Percentiles rank a stretch among this genome's conserved stretches.
These are phyloP conservation scores for Globisporangium recalcitrans DNA, from an alignment of 352 stramenopile species.

Conservation along the genomic window DNA sequence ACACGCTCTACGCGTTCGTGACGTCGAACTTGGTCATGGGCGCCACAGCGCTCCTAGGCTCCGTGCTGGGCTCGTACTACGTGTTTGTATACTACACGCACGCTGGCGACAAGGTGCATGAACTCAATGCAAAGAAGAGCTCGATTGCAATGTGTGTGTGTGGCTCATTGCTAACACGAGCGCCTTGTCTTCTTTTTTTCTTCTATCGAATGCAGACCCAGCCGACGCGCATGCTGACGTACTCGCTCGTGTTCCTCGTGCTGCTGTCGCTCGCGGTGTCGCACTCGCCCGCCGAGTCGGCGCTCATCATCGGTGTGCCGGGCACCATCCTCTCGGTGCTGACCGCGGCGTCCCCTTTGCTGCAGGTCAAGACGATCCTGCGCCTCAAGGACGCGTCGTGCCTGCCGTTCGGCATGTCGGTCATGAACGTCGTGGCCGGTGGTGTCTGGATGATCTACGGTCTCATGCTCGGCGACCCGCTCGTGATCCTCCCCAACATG, in stretches of 20 bases:
- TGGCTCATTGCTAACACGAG: neutral
- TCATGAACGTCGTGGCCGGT: constrained; percentile 71
- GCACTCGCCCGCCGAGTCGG: constrained; percentile 39
- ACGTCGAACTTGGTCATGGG: constrained; percentile 59
- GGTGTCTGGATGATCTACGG: constrained; percentile 67
- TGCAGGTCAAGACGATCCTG: constrained; percentile 67
- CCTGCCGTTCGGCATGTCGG: constrained; percentile 70
- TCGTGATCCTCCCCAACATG: constrained; percentile 67
- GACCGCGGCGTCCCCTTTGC: constrained; percentile 59
- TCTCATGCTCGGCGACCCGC: constrained; percentile 48
- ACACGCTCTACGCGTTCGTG: constrained; percentile 67
- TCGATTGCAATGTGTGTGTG: neutral
- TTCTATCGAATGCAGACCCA: constrained; percentile 15
- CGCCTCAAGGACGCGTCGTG: constrained; percentile 57
- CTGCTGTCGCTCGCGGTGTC: constrained; percentile 48
- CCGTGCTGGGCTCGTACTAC: constrained; percentile 60
- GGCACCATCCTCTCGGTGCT: constrained; percentile 70
- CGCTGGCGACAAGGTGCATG: constrained; percentile 28
- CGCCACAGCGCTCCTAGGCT: constrained; percentile 48
- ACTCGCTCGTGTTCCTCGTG: constrained; percentile 42
- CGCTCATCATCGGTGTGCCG: constrained; percentile 66
- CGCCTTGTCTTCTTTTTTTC: neutral
- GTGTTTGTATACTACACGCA: constrained; percentile 67
- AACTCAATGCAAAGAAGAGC: neutral
- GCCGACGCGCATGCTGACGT: constrained; percentile 35